A percentile compares a stretch with the other conserved stretches of the same genome.
These are phyloP conservation scores for Fusarium sp. DNA, from an alignment of 2,329 filamentous ascomycete species.

Conservation along the genomic window DNA sequence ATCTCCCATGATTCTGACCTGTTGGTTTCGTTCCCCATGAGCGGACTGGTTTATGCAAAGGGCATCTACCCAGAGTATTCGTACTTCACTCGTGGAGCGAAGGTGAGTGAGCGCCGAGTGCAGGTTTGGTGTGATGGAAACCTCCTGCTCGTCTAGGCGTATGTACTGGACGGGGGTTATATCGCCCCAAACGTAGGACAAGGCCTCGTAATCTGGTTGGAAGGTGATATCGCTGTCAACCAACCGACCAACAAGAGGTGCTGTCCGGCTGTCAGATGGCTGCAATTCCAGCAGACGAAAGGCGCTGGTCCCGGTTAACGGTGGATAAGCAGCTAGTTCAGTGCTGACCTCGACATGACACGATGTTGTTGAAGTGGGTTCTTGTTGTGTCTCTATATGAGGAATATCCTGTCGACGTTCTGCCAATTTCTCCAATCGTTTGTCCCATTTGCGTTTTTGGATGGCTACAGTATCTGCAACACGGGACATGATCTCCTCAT, in stretches of 20 bases:
- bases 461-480: rapidly evolving
- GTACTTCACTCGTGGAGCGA: neutral
- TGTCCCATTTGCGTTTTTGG: neutral
- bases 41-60: conserved; percentile 18
- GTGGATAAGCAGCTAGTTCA: neutral
- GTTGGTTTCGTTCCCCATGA: conserved; percentile 31
- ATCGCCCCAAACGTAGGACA: conserved; percentile 34
- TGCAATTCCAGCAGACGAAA: conserved; percentile 21
- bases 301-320: conserved; percentile 3
- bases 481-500: neutral
- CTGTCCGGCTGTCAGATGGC: neutral
- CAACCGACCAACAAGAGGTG: neutral
- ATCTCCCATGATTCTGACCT: conserved; percentile 32
- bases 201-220: conserved; percentile 22
- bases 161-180: neutral
- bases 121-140: conserved; percentile 15
- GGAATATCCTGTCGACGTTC: conserved; percentile 2
- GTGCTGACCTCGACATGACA: rapidly evolving
- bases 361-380: rapidly evolving
- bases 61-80: conserved; percentile 27
- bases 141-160: neutral
- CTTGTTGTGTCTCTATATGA: rapidly evolving
- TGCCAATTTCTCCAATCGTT: neutral
- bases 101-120: conserved; percentile 19
- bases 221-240: conserved; percentile 26